Base-by-base conservation (phyloP, 2,329 filamentous ascomycete genomes). In the Ophiostoma novo-ulmi region DNA sequence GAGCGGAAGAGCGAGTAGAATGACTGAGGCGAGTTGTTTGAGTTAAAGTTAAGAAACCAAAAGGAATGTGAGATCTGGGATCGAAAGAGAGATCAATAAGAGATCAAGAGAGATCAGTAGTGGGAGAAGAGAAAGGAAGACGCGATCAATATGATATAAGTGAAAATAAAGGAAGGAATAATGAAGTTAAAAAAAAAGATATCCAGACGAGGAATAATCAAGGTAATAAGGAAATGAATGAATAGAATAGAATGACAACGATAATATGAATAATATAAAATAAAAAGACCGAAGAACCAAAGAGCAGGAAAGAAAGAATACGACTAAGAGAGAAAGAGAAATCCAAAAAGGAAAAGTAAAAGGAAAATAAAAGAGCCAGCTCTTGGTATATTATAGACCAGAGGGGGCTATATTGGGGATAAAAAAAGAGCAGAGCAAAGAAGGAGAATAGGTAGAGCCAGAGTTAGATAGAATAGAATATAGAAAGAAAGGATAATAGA, bases 331-430 rank as follows among this genome's bases (percentile, higher is more conserved):
- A 55, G 39, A 66, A 70, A 55, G 3, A 52, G 48, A 55, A 79
- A 77, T 77, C 78, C 79, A 79, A 76, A 76, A 76, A 41, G 38
- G 55, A 63, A 52, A 52, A 69, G 55, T 31, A 48, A 64, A 64
- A 66, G 67, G 67, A 70, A 68, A 70, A 69, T 38, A 41, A 79
- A 79, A 84, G 82, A 85, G 84, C 84, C 84, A 84, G 84, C 84
- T 86, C 83, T 82, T 82, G 82, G 79, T 78, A 77, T 80, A 76
- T 78, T 82, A 82, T 82, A 82, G 79, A 80, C 78, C 78, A 79
- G 77, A 78, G 77, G 75, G 72, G 72, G 52, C 52, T 58, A 58
- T 58, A 58, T 58, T 10, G 31, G 78, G 67, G 71, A 44, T 66
- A 58, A 70, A 70, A 55, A 67, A 68, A 63, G 20, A 69, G 36